Evolutionary conservation across 2,329 filamentous ascomycete species (phyloP).

Genomic region (Pestalotiopsis sp.): DNA sequence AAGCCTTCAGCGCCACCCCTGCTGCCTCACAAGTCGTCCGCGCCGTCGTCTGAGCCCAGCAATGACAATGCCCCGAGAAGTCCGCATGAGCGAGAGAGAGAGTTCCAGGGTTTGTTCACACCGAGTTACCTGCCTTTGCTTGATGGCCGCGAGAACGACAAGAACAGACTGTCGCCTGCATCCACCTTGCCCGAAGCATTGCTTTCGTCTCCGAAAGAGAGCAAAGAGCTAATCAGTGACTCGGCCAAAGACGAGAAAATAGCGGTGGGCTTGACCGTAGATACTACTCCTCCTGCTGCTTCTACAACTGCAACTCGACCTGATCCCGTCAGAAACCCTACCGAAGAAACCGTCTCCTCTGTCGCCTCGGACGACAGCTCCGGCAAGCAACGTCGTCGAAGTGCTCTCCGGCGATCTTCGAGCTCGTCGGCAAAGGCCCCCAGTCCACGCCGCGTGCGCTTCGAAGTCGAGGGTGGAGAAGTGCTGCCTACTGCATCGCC

Average conservation of each 20-base stretch:
- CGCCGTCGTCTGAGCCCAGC: slow-evolving; percentile 18
- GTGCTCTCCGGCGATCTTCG: slow-evolving; percentile 60
- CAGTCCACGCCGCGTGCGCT: slow-evolving; percentile 65
- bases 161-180: slow-evolving; percentile 24
- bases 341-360: slow-evolving; percentile 53
- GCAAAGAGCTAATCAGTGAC: slow-evolving; percentile 30
- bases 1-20: slow-evolving; percentile 40
- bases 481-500: slow-evolving; percentile 63
- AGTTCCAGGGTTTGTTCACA: slow-evolving; percentile 65
- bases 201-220: slow-evolving; percentile 19
- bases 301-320: slow-evolving; percentile 28
- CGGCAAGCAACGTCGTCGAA: slow-evolving; percentile 48
- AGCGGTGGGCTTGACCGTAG: slow-evolving; percentile 15
- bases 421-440: slow-evolving; percentile 51
- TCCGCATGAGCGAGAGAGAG: slow-evolving; percentile 58
- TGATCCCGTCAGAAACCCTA: slow-evolving; percentile 40
- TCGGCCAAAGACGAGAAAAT: slow-evolving; percentile 20
- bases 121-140: slow-evolving; percentile 65
- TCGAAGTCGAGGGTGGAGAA: slow-evolving; percentile 62
- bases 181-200: slow-evolving; percentile 16
- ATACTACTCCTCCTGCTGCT: too few species aligned
- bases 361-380: slow-evolving; percentile 56
- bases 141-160: slow-evolving; percentile 43
- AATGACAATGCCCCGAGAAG: slow-evolving; percentile 40
- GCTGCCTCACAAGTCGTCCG: slow-evolving; percentile 40